Conservation (phyloP, 176 grass and related monocot genomes). For the Pharus latifolius region DNA sequence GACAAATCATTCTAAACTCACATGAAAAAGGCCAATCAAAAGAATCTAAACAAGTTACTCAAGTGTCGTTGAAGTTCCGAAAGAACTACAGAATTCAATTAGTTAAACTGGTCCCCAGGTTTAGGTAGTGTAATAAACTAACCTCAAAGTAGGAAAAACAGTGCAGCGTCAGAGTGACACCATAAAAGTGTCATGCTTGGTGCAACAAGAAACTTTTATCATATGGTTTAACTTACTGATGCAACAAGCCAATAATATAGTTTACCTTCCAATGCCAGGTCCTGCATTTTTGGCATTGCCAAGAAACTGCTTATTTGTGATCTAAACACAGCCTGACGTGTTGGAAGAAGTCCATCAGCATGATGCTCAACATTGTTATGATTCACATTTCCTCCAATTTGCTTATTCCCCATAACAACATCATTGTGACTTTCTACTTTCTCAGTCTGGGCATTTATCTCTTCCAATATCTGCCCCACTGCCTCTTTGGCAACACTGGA, state of each 20-base stretch:
- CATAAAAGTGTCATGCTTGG: neutral
- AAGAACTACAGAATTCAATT: neutral
- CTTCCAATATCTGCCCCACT: constrained; percentile 14
- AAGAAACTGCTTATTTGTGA: constrained; percentile 7
- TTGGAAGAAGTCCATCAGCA: neutral
- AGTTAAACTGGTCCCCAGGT: neutral
- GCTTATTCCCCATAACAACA: constrained; percentile 3
- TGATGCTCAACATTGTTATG: neutral
- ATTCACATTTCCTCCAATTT: neutral
- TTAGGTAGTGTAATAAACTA: neutral
- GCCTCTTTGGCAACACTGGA: constrained; percentile 4
- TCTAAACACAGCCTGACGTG: neutral
- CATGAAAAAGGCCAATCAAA: neutral
- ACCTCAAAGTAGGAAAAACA: neutral
- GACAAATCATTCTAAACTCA: neutral
- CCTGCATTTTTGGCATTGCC: neutral
- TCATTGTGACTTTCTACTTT: constrained; percentile 15
- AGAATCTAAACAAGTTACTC: neutral
- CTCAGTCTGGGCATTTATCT: neutral
- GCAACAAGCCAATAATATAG: neutral
- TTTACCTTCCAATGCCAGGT: constrained; percentile 22
- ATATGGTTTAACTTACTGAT: neutral
- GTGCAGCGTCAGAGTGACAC: neutral
- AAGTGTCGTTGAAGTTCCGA: neutral
- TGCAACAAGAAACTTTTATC: neutral